Base-by-base conservation (phyloP, 805 yeast species). In the Hagleromyces aurorensis region DNA sequence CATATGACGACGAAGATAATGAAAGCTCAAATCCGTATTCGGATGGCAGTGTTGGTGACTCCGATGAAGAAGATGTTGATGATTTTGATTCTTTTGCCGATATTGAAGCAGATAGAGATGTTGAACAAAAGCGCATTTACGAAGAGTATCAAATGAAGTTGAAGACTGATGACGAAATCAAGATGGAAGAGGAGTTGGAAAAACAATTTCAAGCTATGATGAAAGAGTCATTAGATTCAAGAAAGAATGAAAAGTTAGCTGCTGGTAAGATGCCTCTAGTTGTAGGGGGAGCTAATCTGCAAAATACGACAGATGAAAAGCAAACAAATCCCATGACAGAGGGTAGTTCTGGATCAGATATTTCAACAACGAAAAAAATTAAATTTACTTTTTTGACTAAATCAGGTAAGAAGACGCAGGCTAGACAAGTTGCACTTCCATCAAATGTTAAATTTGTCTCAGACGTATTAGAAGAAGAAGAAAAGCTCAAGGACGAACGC, bases 371-470 rank as follows among this genome's bases (percentile, higher is more conserved):
- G 12, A 40, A 46, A 19, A 52, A 46, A 32, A 55, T 68, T 16
- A 50, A 69, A 9, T 78, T 78, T 48, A 68, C 72, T 3, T 62
- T 79, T 32, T 50, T 79, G 30, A 69, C 78, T 6, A 72, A 65
- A 40, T 54, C 64, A 16, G 80, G 77, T 13, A 68, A 67, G 43
- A 65, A 59, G 37, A 53, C 63, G 3, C 52, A 57, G 21, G 56
- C 70, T 1, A 65, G 65, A 28, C 63, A 58, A 19, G 47, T 79
- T 15, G 52, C 48, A 4, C 52, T 81, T 19, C 85, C 86, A 0
- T 54, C 64, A 1, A 61, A 71, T 36, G 67, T 68, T 15, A 67
- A 62, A 32, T 68, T 80, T 48, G 78, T 73, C 0, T 62, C 67
- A 19, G 67, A 65, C 17, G 66, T 76, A 11, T 43, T 65, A 15